A percentile compares a stretch with the other conserved stretches of the same genome.
These are phyloP conservation scores for Diaporthe sp. DNA, from an alignment of 2,329 filamentous ascomycete genomes.

Conservation along the genomic window DNA sequence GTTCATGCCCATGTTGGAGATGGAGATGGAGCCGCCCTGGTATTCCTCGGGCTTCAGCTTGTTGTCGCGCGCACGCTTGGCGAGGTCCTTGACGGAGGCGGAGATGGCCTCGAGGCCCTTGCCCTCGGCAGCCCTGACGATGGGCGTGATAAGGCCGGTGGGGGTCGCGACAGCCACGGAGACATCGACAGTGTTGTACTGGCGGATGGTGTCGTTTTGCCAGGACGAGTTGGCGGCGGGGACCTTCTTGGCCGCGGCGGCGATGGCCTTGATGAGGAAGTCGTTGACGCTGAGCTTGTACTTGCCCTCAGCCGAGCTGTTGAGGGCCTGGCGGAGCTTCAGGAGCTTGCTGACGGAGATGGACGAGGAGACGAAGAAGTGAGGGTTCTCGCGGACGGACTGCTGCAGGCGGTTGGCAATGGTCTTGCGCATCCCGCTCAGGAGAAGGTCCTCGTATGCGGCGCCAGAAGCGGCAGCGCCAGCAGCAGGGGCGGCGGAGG, in stretches of 20 bases:
- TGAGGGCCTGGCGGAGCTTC: constrained; percentile 95
- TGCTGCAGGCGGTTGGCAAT: constrained; percentile 92
- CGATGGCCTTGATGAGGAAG: constrained; percentile 97
- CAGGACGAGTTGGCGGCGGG: constrained; percentile 97
- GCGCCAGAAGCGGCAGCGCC: constrained; percentile 68
- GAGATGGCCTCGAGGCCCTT: constrained; percentile 93
- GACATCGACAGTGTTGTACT: constrained; percentile 94
- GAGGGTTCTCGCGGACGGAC: constrained; percentile 93
- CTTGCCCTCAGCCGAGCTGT: constrained; percentile 87
- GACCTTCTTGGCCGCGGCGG: constrained; percentile 90
- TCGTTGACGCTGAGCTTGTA: constrained; percentile 99
- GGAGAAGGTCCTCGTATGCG: constrained; percentile 85
- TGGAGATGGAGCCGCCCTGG: constrained; percentile 98
- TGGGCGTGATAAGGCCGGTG: constrained; percentile 94
- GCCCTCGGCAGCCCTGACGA: constrained; percentile 89
- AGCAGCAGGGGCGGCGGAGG: constrained; percentile 67
- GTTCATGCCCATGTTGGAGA: constrained; percentile 99
- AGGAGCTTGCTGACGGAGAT: constrained; percentile 95
- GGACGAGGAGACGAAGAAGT: constrained; percentile 95
- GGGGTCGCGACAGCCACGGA: constrained; percentile 96
- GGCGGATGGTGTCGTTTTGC: constrained; percentile 90
- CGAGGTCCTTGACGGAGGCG: constrained; percentile 91
- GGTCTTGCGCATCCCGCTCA: constrained; percentile 96
- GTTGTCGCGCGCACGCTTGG: constrained; percentile 94
- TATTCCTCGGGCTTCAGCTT: constrained; percentile 99